Conservation (phyloP, 2,329 filamentous ascomycete species). For the Chaetomiaceae sp. region DNA sequence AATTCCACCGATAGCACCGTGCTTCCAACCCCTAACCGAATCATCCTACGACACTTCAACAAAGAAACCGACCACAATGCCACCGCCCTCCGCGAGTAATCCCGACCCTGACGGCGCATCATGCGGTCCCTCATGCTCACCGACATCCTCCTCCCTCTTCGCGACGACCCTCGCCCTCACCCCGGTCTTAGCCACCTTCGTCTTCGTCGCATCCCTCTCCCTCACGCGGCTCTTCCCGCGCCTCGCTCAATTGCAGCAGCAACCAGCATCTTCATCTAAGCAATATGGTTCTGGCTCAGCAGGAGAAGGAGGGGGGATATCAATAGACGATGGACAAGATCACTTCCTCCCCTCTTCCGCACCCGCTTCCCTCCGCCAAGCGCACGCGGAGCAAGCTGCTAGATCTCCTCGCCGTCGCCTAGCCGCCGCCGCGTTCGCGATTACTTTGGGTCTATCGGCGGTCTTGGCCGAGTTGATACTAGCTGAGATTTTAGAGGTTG, state of each 20-base stretch:
- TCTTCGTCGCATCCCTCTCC: slow-evolving; percentile 57
- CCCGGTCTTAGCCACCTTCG: slow-evolving; percentile 69
- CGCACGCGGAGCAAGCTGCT: slow-evolving; percentile 54
- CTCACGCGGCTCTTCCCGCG: slow-evolving; percentile 67
- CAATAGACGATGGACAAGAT: slow-evolving; percentile 52
- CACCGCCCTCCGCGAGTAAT: background rate
- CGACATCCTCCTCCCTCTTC: background rate
- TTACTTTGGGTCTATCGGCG: slow-evolving; percentile 70
- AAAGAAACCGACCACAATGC: background rate
- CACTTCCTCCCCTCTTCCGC: slow-evolving; percentile 59
- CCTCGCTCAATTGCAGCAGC: slow-evolving; percentile 52
- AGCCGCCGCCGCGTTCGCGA: slow-evolving; percentile 65
- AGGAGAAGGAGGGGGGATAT: slow-evolving; percentile 20
- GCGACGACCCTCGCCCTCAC: slow-evolving; percentile 49
- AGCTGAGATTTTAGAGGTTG: slow-evolving; percentile 74
- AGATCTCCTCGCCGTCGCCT: slow-evolving; percentile 48
- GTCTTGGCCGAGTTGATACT: slow-evolving; percentile 78
- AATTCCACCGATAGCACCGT: background rate
- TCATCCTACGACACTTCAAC: background rate
- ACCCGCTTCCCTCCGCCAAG: slow-evolving; percentile 54
- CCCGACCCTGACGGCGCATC: slow-evolving; percentile 2
- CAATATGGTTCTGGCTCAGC: background rate
- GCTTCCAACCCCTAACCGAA: background rate
- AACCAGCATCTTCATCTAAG: background rate
- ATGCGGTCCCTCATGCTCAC: slow-evolving; percentile 12